These are phyloP conservation scores for Rosa hybrid DNA, from an alignment of 331 rosid species.

Conservation along the genomic window DNA sequence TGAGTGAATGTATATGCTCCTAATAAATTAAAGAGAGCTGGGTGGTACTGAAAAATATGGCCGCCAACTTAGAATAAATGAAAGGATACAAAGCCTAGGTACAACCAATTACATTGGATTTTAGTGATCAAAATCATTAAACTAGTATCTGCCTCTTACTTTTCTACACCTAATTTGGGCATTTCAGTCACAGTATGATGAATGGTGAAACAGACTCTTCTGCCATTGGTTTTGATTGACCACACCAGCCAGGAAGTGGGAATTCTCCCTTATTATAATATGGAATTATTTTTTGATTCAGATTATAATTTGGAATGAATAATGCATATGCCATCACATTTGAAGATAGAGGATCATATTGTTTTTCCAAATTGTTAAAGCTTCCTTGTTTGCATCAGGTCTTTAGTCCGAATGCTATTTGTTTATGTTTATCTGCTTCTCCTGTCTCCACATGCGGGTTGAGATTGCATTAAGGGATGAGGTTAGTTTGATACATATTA, in stretches of 20 bases:
- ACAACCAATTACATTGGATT: not conserved
- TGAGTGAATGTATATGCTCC: not conserved
- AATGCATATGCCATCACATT: not conserved
- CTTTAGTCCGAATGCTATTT: not conserved
- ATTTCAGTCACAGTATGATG: not conserved
- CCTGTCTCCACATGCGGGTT: not conserved
- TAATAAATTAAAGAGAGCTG: not conserved
- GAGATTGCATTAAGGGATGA: no score
- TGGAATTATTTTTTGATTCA: not conserved
- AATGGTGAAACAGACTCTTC: not conserved
- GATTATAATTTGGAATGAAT: not conserved
- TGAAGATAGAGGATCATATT: not conserved
- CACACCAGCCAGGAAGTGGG: not conserved
- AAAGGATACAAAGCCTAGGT: not conserved
- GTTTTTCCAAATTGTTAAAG: not conserved
- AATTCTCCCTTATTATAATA: not conserved
- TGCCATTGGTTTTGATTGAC: not conserved
- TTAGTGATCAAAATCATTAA: not conserved
- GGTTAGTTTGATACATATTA: not conserved
- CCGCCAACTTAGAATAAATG: constrained; percentile 11
- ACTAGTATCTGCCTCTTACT: not conserved
- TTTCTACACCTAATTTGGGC: not conserved
- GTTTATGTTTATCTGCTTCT: not conserved
- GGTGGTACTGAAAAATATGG: not conserved
- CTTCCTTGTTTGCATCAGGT: not conserved